Conservation (phyloP, 306 rosid species). For the Trifolium pratense region DNA sequence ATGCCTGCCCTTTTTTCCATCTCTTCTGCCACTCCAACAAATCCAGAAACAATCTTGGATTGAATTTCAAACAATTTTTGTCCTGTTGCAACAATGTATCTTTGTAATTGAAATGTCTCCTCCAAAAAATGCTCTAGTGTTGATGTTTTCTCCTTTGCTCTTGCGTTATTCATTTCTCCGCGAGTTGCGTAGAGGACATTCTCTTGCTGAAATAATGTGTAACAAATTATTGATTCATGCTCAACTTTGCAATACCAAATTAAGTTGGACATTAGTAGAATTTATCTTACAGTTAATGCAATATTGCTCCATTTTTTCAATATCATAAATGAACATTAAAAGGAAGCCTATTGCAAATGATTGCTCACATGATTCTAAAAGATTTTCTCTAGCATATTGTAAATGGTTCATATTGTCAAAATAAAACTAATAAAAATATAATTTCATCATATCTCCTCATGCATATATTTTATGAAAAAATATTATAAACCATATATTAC, state of each 20-base stretch:
- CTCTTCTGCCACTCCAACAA: slow-evolving; percentile 69
- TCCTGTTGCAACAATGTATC: slow-evolving; percentile 88
- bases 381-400: slow-evolving; percentile 2
- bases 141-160: slow-evolving; percentile 69
- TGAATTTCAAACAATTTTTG: slow-evolving; percentile 77
- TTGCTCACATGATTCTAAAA: not conserved
- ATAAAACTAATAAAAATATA: slow-evolving; percentile 14
- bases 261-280: slow-evolving; percentile 28
- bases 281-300: slow-evolving; percentile 5
- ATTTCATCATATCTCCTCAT: not conserved
- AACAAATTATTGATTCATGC: slow-evolving; percentile 31
- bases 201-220: slow-evolving; percentile 65
- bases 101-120: slow-evolving; percentile 89
- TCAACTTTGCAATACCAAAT: slow-evolving; percentile 27
- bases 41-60: slow-evolving; percentile 65
- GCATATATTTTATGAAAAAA: not conserved
- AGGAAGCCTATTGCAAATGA: slow-evolving; percentile 3
- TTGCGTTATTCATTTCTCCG: slow-evolving; percentile 57
- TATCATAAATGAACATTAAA: not conserved
- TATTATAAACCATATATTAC: not conserved
- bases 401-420: slow-evolving; percentile 15
- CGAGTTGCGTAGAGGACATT: slow-evolving; percentile 55
- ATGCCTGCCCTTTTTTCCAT: slow-evolving; percentile 68
- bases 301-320: slow-evolving; percentile 17
- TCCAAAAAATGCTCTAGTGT: slow-evolving; percentile 74